Conservation (phyloP, 2,329 filamentous ascomycete species). For the Fusarium sp. region DNA sequence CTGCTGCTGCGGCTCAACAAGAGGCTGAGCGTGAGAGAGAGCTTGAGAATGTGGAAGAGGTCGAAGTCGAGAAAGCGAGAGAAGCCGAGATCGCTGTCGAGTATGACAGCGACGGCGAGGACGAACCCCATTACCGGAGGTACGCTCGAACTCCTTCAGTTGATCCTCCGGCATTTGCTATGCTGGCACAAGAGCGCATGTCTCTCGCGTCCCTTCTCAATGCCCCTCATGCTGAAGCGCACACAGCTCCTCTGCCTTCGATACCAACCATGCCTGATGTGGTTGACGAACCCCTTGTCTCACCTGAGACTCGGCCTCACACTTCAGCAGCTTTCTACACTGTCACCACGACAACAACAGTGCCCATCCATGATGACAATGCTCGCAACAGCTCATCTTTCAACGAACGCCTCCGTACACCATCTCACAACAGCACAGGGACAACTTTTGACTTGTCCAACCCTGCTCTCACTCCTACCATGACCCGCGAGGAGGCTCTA, state of each 20-base stretch:
- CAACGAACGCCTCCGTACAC: constrained; percentile 58
- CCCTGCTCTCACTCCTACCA: constrained; percentile 71
- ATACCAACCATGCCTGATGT: constrained; percentile 53
- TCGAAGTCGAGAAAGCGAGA: constrained; percentile 23
- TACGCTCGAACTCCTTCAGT: constrained; percentile 71
- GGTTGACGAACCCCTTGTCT: constrained; percentile 30
- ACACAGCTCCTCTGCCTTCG: constrained; percentile 50
- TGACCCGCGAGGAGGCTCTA: constrained; percentile 79
- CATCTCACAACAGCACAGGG: constrained; percentile 52
- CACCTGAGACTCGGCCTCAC: constrained; percentile 54
- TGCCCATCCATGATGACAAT: constrained; percentile 62
- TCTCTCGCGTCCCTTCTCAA: constrained; percentile 72
- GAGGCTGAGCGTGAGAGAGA: constrained; percentile 9
- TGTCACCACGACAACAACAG: constrained; percentile 62
- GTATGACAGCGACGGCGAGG: constrained; percentile 40
- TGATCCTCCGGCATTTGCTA: constrained; percentile 69
- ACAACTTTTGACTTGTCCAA: constrained; percentile 64
- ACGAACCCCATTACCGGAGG: constrained; percentile 51
- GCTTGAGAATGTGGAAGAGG: constrained; percentile 22
- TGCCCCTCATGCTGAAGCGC: constrained; percentile 58
- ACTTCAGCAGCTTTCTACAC: constrained; percentile 60
- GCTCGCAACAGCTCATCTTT: constrained; percentile 54
- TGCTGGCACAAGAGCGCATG: constrained; percentile 63
- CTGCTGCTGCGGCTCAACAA: constrained; percentile 23
- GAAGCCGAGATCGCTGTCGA: constrained; percentile 38